Conservation (phyloP, 2,329 filamentous ascomycete genomes). For the Botrytis cinerea region DNA sequence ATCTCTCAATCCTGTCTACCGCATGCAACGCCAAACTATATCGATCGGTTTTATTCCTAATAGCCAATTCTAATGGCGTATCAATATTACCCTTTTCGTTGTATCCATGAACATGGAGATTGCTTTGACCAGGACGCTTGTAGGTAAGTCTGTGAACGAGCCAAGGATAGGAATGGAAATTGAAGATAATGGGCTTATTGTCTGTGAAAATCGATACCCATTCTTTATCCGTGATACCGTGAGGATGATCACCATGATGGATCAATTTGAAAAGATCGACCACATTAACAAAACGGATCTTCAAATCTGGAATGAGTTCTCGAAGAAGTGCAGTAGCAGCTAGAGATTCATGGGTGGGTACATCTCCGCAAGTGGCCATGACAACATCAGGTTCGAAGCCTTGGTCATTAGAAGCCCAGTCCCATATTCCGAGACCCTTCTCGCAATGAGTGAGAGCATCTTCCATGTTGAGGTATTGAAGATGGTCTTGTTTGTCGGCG, state of each 20-base stretch:
- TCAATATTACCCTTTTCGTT: constrained; percentile 84
- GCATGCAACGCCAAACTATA: constrained; percentile 77
- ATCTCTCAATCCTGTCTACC: constrained; percentile 62
- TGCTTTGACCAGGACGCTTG: constrained; percentile 66
- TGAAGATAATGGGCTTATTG: constrained; percentile 74
- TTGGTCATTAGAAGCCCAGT: constrained; percentile 71
- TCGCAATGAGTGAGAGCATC: constrained; percentile 74
- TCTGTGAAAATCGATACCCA: constrained; percentile 71
- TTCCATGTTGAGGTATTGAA: constrained; percentile 75
- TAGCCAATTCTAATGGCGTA: constrained; percentile 75
- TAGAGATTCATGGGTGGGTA: constrained; percentile 72
- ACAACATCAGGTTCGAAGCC: constrained; percentile 70
- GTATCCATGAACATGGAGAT: constrained; percentile 76
- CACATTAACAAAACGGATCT: constrained; percentile 77
- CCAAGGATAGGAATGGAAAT: constrained; percentile 84
- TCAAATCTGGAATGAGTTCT: constrained; percentile 69
- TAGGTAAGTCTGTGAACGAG: constrained; percentile 76
- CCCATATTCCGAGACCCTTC: constrained; percentile 78
- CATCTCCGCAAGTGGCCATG: constrained; percentile 75
- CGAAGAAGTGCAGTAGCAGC: constrained; percentile 74
- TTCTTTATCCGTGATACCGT: constrained; percentile 67
- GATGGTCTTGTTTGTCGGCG: constrained; percentile 76
- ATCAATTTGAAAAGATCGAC: constrained; percentile 82
- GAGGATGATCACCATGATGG: constrained; percentile 67
- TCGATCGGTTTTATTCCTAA: constrained; percentile 75